Conservation (phyloP, 1,284 basidiomycete species). For the Trametes versicolor region DNA sequence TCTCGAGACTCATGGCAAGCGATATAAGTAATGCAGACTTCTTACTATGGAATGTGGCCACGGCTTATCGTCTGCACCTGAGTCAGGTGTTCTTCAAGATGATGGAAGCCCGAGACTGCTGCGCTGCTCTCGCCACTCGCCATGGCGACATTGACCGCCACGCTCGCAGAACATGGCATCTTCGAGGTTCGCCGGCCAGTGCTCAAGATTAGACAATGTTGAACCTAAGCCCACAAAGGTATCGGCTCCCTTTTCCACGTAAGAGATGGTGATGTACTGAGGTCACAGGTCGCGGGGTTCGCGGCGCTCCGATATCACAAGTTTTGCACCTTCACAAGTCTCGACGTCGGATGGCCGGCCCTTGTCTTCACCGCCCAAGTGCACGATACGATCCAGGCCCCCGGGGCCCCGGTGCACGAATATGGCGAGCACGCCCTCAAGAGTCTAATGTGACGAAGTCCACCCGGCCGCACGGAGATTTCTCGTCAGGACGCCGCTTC, state of each 20-base stretch:
- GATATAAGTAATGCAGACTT: slow-evolving; percentile 4
- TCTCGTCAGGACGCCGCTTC: slow-evolving; percentile 31
- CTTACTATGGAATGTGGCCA: slow-evolving; percentile 6
- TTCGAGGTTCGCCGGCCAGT: neutral
- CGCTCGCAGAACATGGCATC: neutral
- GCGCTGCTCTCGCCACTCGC: slow-evolving; percentile 9
- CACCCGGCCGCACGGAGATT: slow-evolving; percentile 26
- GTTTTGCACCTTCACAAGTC: slow-evolving; percentile 1
- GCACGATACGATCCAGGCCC: neutral
- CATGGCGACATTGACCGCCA: slow-evolving; percentile 32
- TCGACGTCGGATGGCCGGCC: slow-evolving; percentile 4
- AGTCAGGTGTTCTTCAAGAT: slow-evolving; percentile 24
- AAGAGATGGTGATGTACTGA: neutral
- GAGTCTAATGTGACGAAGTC: neutral
- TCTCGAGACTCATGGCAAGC: slow-evolving; percentile 12
- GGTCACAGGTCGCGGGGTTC: slow-evolving; percentile 7
- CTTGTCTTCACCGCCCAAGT: neutral
- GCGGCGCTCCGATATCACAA: slow-evolving; percentile 19
- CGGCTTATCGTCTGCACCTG: slow-evolving; percentile 20
- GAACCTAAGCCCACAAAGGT: slow-evolving; percentile 3
- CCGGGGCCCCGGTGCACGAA: neutral
- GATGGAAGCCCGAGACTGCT: slow-evolving; percentile 7
- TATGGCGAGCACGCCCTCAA: no score
- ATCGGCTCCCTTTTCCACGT: neutral
- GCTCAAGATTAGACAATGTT: neutral